These are phyloP conservation scores for Puccinia polysora DNA, from an alignment of 1,284 basidiomycete genomes.

Conservation along the genomic window DNA sequence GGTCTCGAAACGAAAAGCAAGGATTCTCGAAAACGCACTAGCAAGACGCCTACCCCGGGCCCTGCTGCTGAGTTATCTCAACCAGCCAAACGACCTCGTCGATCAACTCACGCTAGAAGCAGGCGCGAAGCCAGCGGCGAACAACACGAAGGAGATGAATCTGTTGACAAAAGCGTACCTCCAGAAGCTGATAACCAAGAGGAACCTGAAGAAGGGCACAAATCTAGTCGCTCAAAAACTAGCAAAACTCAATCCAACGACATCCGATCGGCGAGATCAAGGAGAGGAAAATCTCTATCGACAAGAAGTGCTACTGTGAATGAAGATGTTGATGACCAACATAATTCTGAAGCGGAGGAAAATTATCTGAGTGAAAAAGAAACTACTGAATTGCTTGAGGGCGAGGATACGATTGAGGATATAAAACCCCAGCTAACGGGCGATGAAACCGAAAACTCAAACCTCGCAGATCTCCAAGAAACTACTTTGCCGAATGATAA, in stretches of 20 bases:
- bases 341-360: too few species aligned
- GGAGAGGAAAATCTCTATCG: too few species aligned
- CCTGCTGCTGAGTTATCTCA: not conserved
- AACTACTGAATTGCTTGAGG: too few species aligned
- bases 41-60: not conserved
- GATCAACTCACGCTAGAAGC: conserved; percentile 7
- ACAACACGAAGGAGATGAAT: not conserved
- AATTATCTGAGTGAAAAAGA: too few species aligned
- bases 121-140: not conserved
- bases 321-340: too few species aligned
- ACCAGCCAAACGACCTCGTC: not conserved
- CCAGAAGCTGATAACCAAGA: not conserved
- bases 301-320: too few species aligned
- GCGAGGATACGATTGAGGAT: too few species aligned
- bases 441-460: not conserved
- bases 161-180: not conserved
- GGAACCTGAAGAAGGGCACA: not conserved
- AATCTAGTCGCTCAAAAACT: too few species aligned
- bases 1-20: not conserved
- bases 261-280: not conserved
- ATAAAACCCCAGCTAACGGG: too few species aligned
- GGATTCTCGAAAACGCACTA: not conserved
- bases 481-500: too few species aligned
- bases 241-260: too few species aligned
- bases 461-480: not conserved